Percentiles rank a stretch among this genome's conserved stretches.
Evolutionary conservation across 2,329 filamentous ascomycete genomes (phyloP).

Genomic region (Aspergillus felis): DNA sequence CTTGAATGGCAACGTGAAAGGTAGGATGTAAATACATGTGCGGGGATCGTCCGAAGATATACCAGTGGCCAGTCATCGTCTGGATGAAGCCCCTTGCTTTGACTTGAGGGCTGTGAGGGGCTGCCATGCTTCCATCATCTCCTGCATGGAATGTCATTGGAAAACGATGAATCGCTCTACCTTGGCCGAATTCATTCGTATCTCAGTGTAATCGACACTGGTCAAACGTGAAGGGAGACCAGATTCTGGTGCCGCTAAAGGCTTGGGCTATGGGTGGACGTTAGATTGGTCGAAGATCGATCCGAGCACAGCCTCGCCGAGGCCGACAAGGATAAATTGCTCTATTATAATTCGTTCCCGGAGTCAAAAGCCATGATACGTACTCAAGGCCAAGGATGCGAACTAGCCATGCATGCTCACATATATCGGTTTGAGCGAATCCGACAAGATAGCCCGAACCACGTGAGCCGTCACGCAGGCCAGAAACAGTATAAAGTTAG

Average conservation of each 20-base stretch:
- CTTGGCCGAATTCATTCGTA: constrained; percentile 16
- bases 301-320: not conserved
- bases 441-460: not conserved
- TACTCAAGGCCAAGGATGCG: not conserved
- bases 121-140: constrained; percentile 7
- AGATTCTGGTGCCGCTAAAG: constrained; percentile 7
- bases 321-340: not conserved
- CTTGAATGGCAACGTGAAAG: not conserved
- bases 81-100: not conserved
- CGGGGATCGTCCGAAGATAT: not conserved
- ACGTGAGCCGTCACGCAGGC: not conserved
- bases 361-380: not conserved
- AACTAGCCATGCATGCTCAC: too few species aligned
- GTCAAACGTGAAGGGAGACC: not conserved
- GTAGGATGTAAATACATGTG: not conserved
- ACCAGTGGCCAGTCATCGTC: not conserved
- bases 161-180: constrained; percentile 9
- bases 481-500: not conserved
- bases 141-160: constrained; percentile 6
- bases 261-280: constrained; percentile 4
- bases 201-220: not conserved
- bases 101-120: constrained; percentile 12
- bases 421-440: not conserved
- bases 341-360: not conserved
- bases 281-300: not conserved